Evolutionary conservation across 2,329 filamentous ascomycete genomes (phyloP), one percentile per base, ranked within the genome.

Genomic region (Colletotrichum nymphaeae): DNA sequence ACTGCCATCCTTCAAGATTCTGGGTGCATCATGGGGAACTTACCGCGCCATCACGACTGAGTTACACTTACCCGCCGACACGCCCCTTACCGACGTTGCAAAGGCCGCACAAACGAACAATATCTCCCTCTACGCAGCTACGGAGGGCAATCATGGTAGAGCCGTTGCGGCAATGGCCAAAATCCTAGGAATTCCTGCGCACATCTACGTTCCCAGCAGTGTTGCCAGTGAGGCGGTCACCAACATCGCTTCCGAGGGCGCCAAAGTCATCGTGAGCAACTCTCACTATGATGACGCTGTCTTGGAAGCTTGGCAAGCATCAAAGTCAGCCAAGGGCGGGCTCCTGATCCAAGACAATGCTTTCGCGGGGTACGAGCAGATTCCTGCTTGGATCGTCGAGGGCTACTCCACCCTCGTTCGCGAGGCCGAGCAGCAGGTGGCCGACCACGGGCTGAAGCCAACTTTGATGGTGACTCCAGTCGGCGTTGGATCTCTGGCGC

Each of bases 91-190:
- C 0, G 81, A 85, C 0, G 76, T 92, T 1, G 82, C 83, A 3
- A 59, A 75, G 0, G 69, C 76, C 1, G 77, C 75, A 1, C 68
- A 77, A 0, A 76, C 78, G 0, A 76, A 90, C 24, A 81, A 77
- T 0, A 76, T 90, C 24, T 82, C 78, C 0, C 79, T 94, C 0
- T 87, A 92, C 53, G 90, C 93, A 0, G 91, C 91, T 1, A 94
- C 93, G 0, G 93, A 94, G 62, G 94, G 94, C 0, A 96, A 96
- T 75, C 93, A 93, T 85, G 94, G 94, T 0, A 85, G 93, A 2
- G 93, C 94, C 0, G 88, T 95, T 1, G 92, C 93, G 0, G 85
- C 89, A 7, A 94, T 95, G 90, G 92, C 88, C 0, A 84, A 82
- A 53, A 85, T 91, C 12, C 82, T 96, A 11, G 85, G 83, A 0